These are phyloP conservation scores for Xylaria castorea DNA, from an alignment of 495 filamentous ascomycete genomes.

Conservation along the genomic window DNA sequence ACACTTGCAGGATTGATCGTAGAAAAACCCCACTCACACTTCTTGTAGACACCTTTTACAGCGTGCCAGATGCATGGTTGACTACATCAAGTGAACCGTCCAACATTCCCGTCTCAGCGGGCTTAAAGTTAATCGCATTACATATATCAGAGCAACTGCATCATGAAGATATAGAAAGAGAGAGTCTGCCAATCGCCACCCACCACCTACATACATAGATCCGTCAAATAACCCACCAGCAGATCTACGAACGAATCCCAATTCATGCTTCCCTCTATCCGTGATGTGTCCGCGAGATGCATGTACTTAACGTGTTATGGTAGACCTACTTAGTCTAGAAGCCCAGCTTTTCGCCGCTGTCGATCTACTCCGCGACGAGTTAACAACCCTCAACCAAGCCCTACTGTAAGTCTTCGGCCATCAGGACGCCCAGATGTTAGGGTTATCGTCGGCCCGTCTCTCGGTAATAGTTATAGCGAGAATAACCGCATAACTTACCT, in stretches of 20 bases:
- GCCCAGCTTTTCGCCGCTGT: slow-evolving; percentile 19
- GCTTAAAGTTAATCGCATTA: slow-evolving; percentile 2
- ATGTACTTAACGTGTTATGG: slow-evolving; percentile 1
- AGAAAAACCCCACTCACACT: slow-evolving; percentile 26
- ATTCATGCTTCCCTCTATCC: slow-evolving; percentile 13
- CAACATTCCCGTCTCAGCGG: background rate
- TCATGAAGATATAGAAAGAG: background rate
- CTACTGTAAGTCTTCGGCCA: background rate
- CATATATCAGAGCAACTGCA: background rate
- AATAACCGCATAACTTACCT: background rate
- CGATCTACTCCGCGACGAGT: slow-evolving; percentile 14
- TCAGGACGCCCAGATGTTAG: slow-evolving; percentile 3
- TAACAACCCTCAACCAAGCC: slow-evolving; percentile 9
- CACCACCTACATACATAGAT: no score
- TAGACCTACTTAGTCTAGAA: background rate
- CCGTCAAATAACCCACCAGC: background rate
- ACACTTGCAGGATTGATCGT: slow-evolving; percentile 18
- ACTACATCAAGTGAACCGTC: slow-evolving; percentile 7
- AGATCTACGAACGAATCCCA: slow-evolving; percentile 10
- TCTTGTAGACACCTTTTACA: background rate
- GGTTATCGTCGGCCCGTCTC: slow-evolving; percentile 27
- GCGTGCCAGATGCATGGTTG: slow-evolving; percentile 11
- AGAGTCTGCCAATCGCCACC: background rate
- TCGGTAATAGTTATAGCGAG: slow-evolving; percentile 24
- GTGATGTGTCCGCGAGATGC: background rate